phyloP scores from a whole-genome alignment of 2,329 filamentous ascomycete genomes.

The Leptographium flavum region DNA sequence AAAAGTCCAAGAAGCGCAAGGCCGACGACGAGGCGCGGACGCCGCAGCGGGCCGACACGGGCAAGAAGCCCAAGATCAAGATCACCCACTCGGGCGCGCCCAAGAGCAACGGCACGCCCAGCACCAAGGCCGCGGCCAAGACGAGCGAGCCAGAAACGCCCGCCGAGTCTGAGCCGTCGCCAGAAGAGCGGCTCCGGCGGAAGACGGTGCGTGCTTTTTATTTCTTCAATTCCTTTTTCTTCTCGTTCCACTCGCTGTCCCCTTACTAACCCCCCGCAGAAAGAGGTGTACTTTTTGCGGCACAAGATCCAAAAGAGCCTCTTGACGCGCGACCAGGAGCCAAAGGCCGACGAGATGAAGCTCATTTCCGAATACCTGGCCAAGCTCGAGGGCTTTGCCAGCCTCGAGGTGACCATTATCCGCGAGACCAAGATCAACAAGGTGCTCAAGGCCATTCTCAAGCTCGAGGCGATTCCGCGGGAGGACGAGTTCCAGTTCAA shows the following conservation, averaged over 20 bases:
- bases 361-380: constrained; percentile 62
- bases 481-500: constrained; percentile 89
- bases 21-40: constrained; percentile 47
- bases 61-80: constrained; percentile 56
- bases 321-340: constrained; percentile 66
- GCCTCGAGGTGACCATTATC: constrained; percentile 82
- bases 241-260: background rate
- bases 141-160: constrained; percentile 15
- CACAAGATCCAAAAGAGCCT: constrained; percentile 94
- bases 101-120: constrained; percentile 34
- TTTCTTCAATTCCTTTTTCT: background rate
- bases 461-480: constrained; percentile 69
- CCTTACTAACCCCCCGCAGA: constrained; percentile 25
- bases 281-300: constrained; percentile 78
- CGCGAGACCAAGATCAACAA: constrained; percentile 95
- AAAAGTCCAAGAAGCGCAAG: constrained; percentile 69
- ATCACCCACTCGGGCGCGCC: constrained; percentile 34
- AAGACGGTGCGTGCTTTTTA: constrained; percentile 36
- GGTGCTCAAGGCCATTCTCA: constrained; percentile 87
- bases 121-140: constrained; percentile 33
- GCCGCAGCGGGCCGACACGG: constrained; percentile 36
- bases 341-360: constrained; percentile 76
- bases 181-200: constrained; percentile 41
- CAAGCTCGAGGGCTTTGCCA: constrained; percentile 65
- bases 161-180: constrained; percentile 42